Evolutionary conservation across 805 yeast genomes (phyloP).

Genomic region (Candida xyloterini): DNA sequence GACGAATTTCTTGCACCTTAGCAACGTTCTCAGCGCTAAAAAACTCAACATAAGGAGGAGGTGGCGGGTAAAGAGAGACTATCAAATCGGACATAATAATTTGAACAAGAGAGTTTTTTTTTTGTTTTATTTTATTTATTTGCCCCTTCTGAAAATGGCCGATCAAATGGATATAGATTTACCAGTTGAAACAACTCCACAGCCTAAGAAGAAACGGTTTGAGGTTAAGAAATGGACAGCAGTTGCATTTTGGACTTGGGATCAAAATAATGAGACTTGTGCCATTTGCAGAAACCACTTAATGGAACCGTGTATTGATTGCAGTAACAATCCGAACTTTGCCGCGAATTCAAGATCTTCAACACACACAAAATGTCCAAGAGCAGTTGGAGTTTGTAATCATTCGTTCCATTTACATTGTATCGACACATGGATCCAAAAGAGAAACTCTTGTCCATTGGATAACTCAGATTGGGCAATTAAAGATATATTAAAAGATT

Average conservation of each 20-base stretch:
- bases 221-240: slow-evolving; percentile 98
- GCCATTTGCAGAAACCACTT: slow-evolving; percentile 97
- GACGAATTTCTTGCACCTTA: slow-evolving; percentile 33
- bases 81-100: slow-evolving; percentile 19
- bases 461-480: slow-evolving; percentile 85
- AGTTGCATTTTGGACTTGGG: slow-evolving; percentile 99
- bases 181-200: slow-evolving; percentile 19
- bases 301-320: slow-evolving; percentile 97
- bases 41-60: slow-evolving; percentile 76
- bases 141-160: slow-evolving; percentile 8
- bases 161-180: slow-evolving; percentile 27
- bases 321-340: slow-evolving; percentile 48
- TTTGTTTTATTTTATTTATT: slow-evolving; percentile 2
- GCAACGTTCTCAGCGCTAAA: slow-evolving; percentile 70
- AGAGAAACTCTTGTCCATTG: slow-evolving; percentile 94
- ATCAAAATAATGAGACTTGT: slow-evolving; percentile 71
- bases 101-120: slow-evolving; percentile 3
- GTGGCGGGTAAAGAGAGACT: slow-evolving; percentile 88
- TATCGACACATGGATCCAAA: slow-evolving; percentile 90
- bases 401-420: slow-evolving; percentile 99
- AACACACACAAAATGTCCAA: slow-evolving; percentile 52
- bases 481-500: slow-evolving; percentile 29
- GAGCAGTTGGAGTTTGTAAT: slow-evolving; percentile 96
- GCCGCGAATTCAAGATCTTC: slow-evolving; percentile 45
- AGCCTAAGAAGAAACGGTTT: slow-evolving; percentile 62